phyloP scores from a whole-genome alignment of 2,329 filamentous ascomycete species.

The Sporothrix euskadiensis region DNA sequence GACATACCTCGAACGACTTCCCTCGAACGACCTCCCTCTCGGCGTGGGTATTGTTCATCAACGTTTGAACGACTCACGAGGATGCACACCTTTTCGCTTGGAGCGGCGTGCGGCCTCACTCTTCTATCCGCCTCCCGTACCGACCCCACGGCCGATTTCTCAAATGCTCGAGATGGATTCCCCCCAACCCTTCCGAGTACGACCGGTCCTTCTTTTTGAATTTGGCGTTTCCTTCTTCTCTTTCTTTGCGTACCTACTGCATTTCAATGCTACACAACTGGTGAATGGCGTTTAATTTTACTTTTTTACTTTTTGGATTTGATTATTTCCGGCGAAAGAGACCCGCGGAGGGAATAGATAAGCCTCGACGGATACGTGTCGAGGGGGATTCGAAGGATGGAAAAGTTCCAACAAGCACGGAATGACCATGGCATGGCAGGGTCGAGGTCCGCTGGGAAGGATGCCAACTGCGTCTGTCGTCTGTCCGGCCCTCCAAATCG shows the following conservation, averaged over 20 bases:
- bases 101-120: background rate
- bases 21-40: background rate
- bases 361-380: background rate
- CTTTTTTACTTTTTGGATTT: background rate
- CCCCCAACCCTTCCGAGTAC: background rate
- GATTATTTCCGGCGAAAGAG: background rate
- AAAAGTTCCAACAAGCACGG: background rate
- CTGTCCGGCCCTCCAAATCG: background rate
- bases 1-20: background rate
- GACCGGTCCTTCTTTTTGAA: background rate
- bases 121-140: background rate
- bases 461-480: background rate
- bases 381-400: background rate
- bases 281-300: background rate
- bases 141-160: background rate
- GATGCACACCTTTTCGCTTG: background rate
- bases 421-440: background rate
- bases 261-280: background rate
- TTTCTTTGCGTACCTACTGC: background rate
- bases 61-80: background rate
- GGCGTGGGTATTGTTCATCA: background rate
- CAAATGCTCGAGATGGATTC: background rate
- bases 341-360: background rate
- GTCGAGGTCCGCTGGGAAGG: background rate
- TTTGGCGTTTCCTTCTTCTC: background rate